Percentiles rank a stretch among this genome's conserved stretches.
phyloP scores from a whole-genome alignment of 305 asterid species.

The Rubia peregrina region DNA sequence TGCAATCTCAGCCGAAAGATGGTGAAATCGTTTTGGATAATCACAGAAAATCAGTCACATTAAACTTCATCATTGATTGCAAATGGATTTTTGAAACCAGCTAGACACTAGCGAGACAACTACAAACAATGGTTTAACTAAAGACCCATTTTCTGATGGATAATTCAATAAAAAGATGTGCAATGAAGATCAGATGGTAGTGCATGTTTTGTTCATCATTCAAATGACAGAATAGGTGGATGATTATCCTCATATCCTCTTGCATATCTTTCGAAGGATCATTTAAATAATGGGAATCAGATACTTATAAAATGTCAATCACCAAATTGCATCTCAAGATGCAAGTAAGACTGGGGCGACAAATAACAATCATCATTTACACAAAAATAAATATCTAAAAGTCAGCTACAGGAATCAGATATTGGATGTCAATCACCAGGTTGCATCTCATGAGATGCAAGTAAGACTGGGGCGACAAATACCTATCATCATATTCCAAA shows the following conservation, averaged over 20 bases:
- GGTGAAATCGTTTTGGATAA: constrained; percentile 24
- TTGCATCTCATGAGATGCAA: constrained; percentile 24
- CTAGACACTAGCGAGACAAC: no score
- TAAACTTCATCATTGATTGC: constrained; percentile 28
- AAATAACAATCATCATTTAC: constrained; percentile 24
- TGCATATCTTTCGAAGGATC: background rate
- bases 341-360: constrained; percentile 42
- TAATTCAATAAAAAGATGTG: background rate
- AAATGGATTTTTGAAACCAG: background rate
- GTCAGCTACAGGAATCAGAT: constrained; percentile 24
- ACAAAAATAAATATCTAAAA: background rate
- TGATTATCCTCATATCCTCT: constrained; percentile 24
- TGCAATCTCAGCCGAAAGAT: constrained; percentile 38
- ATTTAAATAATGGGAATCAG: constrained; percentile 20
- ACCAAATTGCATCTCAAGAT: constrained; percentile 23
- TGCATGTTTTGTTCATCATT: constrained; percentile 32
- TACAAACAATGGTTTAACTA: no score
- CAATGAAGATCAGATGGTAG: constrained; percentile 33
- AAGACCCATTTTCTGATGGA: no score
- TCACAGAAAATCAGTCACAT: constrained; percentile 16
- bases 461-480: constrained; percentile 42
- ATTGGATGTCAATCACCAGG: constrained; percentile 25
- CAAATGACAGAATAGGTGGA: constrained; percentile 26
- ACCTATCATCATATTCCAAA: constrained; percentile 24
- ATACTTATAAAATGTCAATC: constrained; percentile 24